Evolutionary conservation across 495 filamentous ascomycete genomes (phyloP).

Genomic region (Neurospora sp.): DNA sequence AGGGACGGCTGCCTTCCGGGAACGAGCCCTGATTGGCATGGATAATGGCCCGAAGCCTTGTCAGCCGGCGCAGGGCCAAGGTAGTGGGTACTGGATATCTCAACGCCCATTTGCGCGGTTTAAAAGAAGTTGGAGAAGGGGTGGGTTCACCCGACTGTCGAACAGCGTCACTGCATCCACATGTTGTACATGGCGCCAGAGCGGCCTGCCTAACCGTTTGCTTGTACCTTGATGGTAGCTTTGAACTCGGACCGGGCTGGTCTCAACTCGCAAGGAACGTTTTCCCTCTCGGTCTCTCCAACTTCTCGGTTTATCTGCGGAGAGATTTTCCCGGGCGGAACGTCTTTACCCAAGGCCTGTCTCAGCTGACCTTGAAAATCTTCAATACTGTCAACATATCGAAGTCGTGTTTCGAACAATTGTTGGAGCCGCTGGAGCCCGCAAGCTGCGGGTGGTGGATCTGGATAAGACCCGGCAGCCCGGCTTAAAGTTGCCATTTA

Average conservation of each 20-base stretch:
- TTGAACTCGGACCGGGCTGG: not conserved
- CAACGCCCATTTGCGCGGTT: constrained; percentile 22
- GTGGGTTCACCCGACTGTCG: constrained; percentile 11
- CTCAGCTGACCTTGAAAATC: not conserved
- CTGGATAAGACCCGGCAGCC: constrained; percentile 23
- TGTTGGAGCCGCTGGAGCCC: constrained; percentile 3
- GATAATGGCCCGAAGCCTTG: constrained; percentile 9
- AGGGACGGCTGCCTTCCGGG: constrained; percentile 9
- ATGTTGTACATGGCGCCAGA: not conserved
- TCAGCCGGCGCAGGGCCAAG: constrained; percentile 6
- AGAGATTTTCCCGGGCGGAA: not conserved
- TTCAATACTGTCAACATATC: not conserved
- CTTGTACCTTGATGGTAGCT: not conserved
- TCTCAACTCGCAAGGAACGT: not conserved
- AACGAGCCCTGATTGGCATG: constrained; percentile 16
- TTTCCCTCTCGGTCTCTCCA: not conserved
- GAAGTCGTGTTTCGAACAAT: not conserved
- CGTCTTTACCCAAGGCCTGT: not conserved
- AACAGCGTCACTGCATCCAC: constrained; percentile 4
- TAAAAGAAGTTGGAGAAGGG: constrained; percentile 13
- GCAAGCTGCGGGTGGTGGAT: not conserved
- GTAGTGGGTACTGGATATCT: constrained; percentile 10
- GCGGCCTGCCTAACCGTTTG: not conserved
- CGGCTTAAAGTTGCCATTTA: constrained; percentile 20
- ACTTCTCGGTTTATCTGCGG: not conserved